These are phyloP conservation scores for Kalanchoe fedtschenkoi DNA, from an alignment of 164 flowering plant genomes.

Conservation along the genomic window DNA sequence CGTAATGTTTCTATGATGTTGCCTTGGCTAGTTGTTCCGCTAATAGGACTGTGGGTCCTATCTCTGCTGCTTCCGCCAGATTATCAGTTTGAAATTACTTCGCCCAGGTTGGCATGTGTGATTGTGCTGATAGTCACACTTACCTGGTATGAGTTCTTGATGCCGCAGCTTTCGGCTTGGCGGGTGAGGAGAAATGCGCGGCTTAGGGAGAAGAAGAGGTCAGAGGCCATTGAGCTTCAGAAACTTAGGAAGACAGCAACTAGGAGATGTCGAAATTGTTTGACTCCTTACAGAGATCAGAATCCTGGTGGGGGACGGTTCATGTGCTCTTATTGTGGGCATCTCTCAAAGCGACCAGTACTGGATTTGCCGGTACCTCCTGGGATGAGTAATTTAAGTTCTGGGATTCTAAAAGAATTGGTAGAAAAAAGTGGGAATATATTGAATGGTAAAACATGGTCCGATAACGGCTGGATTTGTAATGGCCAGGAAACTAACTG, in stretches of 20 bases:
- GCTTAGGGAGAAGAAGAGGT: conserved; percentile 64
- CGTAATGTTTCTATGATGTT: conserved; percentile 90
- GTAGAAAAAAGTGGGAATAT: conserved; percentile 72
- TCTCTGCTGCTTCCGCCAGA: conserved; percentile 89
- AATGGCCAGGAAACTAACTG: conserved; percentile 56
- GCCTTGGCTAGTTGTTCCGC: conserved; percentile 94
- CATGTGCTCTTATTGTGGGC: conserved; percentile 97
- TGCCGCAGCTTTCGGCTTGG: conserved; percentile 95
- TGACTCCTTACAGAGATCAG: conserved; percentile 79
- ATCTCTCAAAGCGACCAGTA: conserved; percentile 83
- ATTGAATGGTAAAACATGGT: conserved; percentile 62
- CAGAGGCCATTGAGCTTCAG: conserved; percentile 77
- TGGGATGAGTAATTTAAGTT: conserved; percentile 38
- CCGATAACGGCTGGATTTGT: conserved; percentile 69
- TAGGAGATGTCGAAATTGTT: conserved; percentile 73
- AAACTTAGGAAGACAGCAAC: conserved; percentile 86
- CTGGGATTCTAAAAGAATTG: conserved; percentile 63
- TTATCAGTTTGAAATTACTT: conserved; percentile 79
- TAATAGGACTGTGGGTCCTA: conserved; percentile 82
- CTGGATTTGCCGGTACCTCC: conserved; percentile 66
- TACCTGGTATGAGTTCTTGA: conserved; percentile 93
- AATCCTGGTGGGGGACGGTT: conserved; percentile 90
- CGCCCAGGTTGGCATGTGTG: conserved; percentile 88
- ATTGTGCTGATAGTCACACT: conserved; percentile 76
- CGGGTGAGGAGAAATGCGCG: conserved; percentile 60